Conservation (phyloP, 106 monocot genomes). For the Alisma plantagoaquatica region DNA sequence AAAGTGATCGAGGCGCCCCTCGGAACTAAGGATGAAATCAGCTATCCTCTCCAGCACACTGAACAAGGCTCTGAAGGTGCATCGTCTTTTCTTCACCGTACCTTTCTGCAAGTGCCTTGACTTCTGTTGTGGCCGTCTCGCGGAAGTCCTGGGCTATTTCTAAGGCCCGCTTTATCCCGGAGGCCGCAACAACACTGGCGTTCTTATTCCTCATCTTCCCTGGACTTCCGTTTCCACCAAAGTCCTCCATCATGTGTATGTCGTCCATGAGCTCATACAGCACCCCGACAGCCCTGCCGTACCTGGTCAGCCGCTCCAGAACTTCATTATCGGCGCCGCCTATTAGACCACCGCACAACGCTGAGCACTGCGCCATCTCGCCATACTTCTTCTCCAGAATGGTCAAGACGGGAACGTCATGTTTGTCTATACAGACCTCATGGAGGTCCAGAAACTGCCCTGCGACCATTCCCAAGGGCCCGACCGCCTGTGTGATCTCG, state of each 20-base stretch:
- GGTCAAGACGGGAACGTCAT: constrained; percentile 19
- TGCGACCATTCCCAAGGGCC: constrained; percentile 50
- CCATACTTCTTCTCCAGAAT: constrained; percentile 76
- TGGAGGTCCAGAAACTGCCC: constrained; percentile 52
- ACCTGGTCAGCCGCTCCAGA: constrained; percentile 34
- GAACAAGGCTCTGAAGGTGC: constrained; percentile 60
- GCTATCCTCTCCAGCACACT: constrained; percentile 72
- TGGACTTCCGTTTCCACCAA: neutral
- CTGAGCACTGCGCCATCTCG: constrained; percentile 77
- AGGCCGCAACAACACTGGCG: constrained; percentile 38
- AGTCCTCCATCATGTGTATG: constrained; percentile 28
- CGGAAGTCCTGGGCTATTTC: constrained; percentile 51
- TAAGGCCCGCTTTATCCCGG: constrained; percentile 51
- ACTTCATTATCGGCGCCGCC: constrained; percentile 51
- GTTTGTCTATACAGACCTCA: constrained; percentile 8
- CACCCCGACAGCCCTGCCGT: constrained; percentile 63
- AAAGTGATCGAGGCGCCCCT: too few relatives aligned
- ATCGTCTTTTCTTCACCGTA: constrained; percentile 43
- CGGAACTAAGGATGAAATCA: too few relatives aligned
- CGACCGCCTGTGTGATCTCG: constrained; percentile 15
- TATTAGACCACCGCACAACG: constrained; percentile 55
- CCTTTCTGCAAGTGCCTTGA: constrained; percentile 31
- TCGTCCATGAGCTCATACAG: constrained; percentile 68
- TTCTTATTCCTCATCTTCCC: constrained; percentile 74
- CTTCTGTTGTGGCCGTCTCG: constrained; percentile 38